Conservation (phyloP, 2,329 filamentous ascomycete species). For the Hypoxylon sp. region DNA sequence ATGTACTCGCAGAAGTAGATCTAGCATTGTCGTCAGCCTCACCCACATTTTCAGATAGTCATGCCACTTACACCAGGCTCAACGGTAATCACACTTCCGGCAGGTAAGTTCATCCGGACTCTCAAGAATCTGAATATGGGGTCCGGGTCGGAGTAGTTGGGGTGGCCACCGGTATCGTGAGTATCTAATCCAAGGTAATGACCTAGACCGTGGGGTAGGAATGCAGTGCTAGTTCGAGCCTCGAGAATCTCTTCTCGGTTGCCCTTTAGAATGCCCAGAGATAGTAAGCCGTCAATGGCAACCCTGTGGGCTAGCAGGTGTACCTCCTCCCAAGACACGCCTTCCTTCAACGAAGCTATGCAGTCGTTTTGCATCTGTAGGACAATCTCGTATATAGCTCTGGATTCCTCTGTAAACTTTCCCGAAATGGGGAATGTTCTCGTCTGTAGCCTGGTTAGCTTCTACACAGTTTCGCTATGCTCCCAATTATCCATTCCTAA, state of each 20-base stretch:
- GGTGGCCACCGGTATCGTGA: slow-evolving; percentile 86
- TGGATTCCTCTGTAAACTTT: slow-evolving; percentile 77
- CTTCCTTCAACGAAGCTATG: slow-evolving; percentile 79
- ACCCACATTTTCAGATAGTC: neutral
- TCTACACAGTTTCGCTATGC: neutral
- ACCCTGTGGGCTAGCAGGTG: slow-evolving; percentile 85
- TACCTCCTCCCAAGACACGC: slow-evolving; percentile 84
- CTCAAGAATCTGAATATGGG: slow-evolving; percentile 89
- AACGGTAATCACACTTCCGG: slow-evolving; percentile 89
- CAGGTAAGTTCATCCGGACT: slow-evolving; percentile 81
- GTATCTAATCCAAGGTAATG: slow-evolving; percentile 95
- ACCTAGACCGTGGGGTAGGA: slow-evolving; percentile 92
- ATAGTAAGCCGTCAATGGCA: slow-evolving; percentile 83
- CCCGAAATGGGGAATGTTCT: slow-evolving; percentile 87
- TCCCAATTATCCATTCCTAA: neutral
- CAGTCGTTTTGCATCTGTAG: slow-evolving; percentile 88
- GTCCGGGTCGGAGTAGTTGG: slow-evolving; percentile 84
- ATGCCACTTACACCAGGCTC: slow-evolving; percentile 82
- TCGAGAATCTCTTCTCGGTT: slow-evolving; percentile 80
- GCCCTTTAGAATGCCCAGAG: slow-evolving; percentile 80
- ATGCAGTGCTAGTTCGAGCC: slow-evolving; percentile 85
- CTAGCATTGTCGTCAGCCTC: slow-evolving; percentile 56
- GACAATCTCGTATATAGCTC: slow-evolving; percentile 86
- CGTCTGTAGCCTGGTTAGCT: slow-evolving; percentile 67
- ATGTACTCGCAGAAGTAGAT: slow-evolving; percentile 95